These are phyloP conservation scores for Capronia americana DNA, from an alignment of 2,329 filamentous ascomycete genomes.

Conservation along the genomic window DNA sequence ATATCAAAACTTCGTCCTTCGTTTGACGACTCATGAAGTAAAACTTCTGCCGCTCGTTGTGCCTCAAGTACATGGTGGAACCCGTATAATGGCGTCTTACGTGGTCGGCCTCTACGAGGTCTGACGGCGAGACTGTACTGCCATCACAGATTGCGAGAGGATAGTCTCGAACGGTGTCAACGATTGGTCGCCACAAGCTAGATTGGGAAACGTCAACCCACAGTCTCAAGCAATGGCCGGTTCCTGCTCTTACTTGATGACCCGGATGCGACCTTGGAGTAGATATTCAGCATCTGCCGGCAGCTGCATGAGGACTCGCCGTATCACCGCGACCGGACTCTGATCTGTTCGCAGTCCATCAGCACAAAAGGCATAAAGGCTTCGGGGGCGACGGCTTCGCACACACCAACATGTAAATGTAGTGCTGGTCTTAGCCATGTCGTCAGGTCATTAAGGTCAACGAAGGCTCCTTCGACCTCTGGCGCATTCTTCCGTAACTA, in stretches of 20 bases:
- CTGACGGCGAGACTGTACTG: background rate
- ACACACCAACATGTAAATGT: conserved; percentile 1
- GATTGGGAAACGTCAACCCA: background rate
- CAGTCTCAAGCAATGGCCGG: background rate
- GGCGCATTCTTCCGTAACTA: background rate
- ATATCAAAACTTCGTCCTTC: conserved; percentile 5
- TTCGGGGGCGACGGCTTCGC: no score
- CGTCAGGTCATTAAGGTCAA: conserved; percentile 7
- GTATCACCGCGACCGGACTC: background rate
- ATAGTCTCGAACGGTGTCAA: conserved; percentile 2
- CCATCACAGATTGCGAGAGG: conserved; percentile 5
- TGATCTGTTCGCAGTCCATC: background rate
- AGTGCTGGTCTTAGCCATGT: conserved; percentile 1
- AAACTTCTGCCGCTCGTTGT: background rate
- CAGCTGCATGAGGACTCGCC: conserved; percentile 5
- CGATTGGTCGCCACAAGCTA: conserved; percentile 6
- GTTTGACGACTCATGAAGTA: conserved; percentile 4
- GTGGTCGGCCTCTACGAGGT: conserved; percentile 10
- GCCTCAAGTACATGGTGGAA: conserved; percentile 5
- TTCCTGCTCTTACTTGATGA: conserved; percentile 9
- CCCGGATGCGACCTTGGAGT: conserved; percentile 5
- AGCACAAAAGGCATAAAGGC: background rate
- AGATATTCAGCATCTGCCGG: conserved; percentile 2
- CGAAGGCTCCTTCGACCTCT: background rate
- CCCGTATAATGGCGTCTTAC: conserved; percentile 10